These are phyloP conservation scores for Aphanomyces cochlioides DNA, from an alignment of 352 stramenopile species.

Conservation along the genomic window DNA sequence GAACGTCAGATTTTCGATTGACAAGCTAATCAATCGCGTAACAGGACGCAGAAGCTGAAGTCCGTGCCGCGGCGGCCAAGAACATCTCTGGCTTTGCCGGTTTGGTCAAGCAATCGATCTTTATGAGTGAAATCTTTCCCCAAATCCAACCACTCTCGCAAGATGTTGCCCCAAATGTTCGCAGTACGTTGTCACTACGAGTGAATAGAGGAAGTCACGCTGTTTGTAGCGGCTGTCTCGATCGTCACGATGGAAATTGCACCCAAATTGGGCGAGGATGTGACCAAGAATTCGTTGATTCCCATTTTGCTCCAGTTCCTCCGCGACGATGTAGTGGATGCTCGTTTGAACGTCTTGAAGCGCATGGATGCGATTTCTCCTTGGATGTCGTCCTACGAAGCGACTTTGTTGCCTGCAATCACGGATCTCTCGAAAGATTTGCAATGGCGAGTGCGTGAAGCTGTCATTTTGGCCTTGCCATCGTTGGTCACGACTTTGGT, in stretches of 20 bases:
- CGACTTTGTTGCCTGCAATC: constrained; percentile 77
- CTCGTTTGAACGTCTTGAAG: constrained; percentile 92
- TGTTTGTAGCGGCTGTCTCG: constrained; percentile 57
- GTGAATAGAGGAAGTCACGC: background rate
- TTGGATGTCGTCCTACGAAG: constrained; percentile 89
- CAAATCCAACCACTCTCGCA: constrained; percentile 87
- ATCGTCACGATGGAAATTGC: constrained; percentile 91
- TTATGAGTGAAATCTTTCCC: constrained; percentile 86
- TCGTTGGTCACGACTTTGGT: constrained; percentile 87
- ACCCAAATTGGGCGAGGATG: constrained; percentile 84
- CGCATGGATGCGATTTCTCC: constrained; percentile 86
- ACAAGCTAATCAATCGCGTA: constrained; percentile 2
- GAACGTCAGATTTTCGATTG: background rate
- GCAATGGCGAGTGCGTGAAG: constrained; percentile 93
- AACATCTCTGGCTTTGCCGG: constrained; percentile 91
- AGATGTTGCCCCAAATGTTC: constrained; percentile 87
- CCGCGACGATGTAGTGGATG: constrained; percentile 88
- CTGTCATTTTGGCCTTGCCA: constrained; percentile 87
- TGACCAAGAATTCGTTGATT: constrained; percentile 82
- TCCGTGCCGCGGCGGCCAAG: constrained; percentile 87
- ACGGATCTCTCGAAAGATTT: constrained; percentile 88
- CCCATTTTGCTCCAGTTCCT: constrained; percentile 78
- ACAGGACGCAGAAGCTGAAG: constrained; percentile 89
- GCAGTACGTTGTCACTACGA: constrained; percentile 41
- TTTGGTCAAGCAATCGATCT: constrained; percentile 87